Percentiles rank a stretch among this genome's conserved stretches.
These are phyloP conservation scores for Zygoascus hellenicus DNA, from an alignment of 1,139 yeast genomes.

Conservation along the genomic window DNA sequence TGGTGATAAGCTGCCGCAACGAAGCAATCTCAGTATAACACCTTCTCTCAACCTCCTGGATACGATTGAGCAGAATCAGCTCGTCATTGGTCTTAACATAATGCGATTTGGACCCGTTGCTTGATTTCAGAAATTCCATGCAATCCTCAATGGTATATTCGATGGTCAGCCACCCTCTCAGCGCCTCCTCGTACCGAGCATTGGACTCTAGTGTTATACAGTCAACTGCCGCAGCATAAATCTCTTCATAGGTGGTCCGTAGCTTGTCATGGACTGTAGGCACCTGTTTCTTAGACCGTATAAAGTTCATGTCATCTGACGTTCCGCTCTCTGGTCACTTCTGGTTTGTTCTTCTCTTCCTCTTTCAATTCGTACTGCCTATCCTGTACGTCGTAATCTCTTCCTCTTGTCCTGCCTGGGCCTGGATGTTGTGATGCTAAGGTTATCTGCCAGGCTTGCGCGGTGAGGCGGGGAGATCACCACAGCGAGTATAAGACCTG, in stretches of 20 bases:
- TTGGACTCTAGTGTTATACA: constrained; percentile 33
- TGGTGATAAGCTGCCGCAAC: not conserved
- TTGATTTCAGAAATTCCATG: constrained; percentile 5
- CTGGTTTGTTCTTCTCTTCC: too few species aligned
- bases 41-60: constrained; percentile 6
- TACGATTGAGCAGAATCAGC: constrained; percentile 6
- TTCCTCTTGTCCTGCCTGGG: too few species aligned
- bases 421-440: too few species aligned
- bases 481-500: too few species aligned
- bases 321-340: not conserved
- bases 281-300: constrained; percentile 16
- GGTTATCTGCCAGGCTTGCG: too few species aligned
- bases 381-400: too few species aligned
- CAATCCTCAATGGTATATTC: constrained; percentile 11
- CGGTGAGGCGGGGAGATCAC: too few species aligned
- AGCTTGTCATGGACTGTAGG: constrained; percentile 22
- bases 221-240: constrained; percentile 34
- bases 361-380: too few species aligned
- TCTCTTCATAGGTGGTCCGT: constrained; percentile 35
- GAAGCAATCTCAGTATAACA: constrained; percentile 3
- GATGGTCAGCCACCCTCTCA: constrained; percentile 16
- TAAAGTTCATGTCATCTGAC: constrained; percentile 18
- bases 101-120: constrained; percentile 6
- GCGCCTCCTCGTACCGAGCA: constrained; percentile 30
- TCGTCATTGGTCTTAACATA: constrained; percentile 9